A percentile compares a stretch with the other conserved stretches of the same genome.
Conservation (phyloP, 495 filamentous ascomycete species). For the Lepidopterella palustris region DNA sequence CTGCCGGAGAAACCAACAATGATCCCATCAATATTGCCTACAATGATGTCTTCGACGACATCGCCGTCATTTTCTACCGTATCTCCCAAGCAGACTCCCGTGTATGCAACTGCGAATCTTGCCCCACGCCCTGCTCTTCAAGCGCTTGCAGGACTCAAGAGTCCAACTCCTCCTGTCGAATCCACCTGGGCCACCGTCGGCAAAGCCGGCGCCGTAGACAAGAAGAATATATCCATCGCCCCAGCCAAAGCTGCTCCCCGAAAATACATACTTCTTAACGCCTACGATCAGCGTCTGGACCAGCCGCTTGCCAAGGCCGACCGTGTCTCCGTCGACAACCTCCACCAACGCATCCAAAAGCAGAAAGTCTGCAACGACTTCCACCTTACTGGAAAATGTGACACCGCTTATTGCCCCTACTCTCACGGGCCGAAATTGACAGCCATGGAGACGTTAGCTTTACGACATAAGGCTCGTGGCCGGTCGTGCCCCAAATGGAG, state of each 20-base stretch:
- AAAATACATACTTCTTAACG: slow-evolving; percentile 31
- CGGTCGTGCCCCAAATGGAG: slow-evolving; percentile 17
- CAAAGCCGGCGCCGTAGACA: slow-evolving; percentile 22
- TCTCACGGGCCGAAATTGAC: slow-evolving; percentile 31
- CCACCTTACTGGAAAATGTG: slow-evolving; percentile 35
- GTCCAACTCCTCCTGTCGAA: slow-evolving; percentile 4
- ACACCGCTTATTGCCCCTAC: slow-evolving; percentile 30
- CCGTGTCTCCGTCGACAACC: slow-evolving; percentile 17
- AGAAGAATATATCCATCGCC: slow-evolving; percentile 32
- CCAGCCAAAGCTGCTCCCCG: slow-evolving; percentile 21
- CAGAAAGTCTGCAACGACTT: slow-evolving; percentile 35
- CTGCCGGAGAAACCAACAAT: slow-evolving; percentile 1
- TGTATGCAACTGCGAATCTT: not conserved
- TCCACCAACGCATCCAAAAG: slow-evolving; percentile 26
- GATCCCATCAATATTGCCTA: no score
- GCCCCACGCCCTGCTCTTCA: slow-evolving; percentile 1
- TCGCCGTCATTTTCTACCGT: no score
- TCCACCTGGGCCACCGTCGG: slow-evolving; percentile 34
- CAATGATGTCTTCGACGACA: no score
- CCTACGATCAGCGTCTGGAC: slow-evolving; percentile 33
- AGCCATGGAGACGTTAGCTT: slow-evolving; percentile 28
- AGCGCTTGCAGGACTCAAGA: not conserved
- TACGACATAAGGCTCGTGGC: slow-evolving; percentile 31
- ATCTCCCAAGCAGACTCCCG: not conserved
- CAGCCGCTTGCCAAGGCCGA: slow-evolving; percentile 25